Conservation (phyloP, 352 stramenopile genomes). For the Phytophthora brassicae region DNA sequence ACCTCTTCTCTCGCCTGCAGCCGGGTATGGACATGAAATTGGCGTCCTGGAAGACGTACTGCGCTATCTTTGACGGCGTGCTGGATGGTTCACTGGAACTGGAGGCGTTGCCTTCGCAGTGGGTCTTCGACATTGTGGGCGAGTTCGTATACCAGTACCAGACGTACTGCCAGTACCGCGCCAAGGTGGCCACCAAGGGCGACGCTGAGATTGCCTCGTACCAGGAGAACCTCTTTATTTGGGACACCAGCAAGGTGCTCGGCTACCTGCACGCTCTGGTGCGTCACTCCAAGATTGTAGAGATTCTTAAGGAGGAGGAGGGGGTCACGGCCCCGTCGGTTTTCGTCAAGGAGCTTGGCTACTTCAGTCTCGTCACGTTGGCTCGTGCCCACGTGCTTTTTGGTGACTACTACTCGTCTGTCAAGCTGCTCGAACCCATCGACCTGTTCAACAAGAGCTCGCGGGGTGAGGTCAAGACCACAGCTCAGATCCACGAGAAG, state of each 20-base stretch:
- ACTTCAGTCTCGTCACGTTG: constrained; percentile 95
- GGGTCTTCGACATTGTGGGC: constrained; percentile 98
- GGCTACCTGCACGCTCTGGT: constrained; percentile 95
- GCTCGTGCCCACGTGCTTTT: constrained; percentile 96
- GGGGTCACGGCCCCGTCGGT: constrained; percentile 51
- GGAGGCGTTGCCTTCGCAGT: constrained; percentile 92
- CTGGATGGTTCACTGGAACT: constrained; percentile 84
- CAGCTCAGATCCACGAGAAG: constrained; percentile 87
- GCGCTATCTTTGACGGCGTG: constrained; percentile 93
- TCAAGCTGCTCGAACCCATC: constrained; percentile 91
- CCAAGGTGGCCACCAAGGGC: constrained; percentile 70
- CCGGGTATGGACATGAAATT: constrained; percentile 90
- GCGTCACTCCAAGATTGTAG: constrained; percentile 90
- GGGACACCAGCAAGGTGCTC: constrained; percentile 95
- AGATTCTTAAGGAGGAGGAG: constrained; percentile 72
- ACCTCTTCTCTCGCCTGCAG: constrained; percentile 93
- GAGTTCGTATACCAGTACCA: constrained; percentile 99
- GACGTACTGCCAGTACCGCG: constrained; percentile 96
- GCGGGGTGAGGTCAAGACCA: constrained; percentile 49
- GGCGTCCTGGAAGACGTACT: constrained; percentile 93
- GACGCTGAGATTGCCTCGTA: constrained; percentile 62
- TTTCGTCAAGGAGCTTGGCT: constrained; percentile 91
- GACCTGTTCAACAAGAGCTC: constrained; percentile 87
- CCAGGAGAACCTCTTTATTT: constrained; percentile 89
- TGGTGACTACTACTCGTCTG: constrained; percentile 95